Percentiles rank a stretch among this genome's conserved stretches.
Conservation (phyloP, 78 protist species). For the Protostelium mycophagum region DNA sequence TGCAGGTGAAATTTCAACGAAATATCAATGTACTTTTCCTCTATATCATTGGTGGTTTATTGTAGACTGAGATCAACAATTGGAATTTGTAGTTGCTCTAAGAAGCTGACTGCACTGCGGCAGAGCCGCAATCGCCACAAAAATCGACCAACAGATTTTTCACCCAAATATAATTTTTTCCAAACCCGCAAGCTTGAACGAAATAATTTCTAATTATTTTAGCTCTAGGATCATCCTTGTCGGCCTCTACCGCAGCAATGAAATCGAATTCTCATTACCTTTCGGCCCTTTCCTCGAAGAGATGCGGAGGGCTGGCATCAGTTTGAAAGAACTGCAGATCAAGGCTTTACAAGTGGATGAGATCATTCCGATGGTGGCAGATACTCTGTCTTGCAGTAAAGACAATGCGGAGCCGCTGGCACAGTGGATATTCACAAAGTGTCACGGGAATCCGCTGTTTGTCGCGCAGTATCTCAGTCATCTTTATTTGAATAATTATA, state of each 20-base stretch:
- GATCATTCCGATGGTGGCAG: not conserved
- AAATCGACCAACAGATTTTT: too few relatives aligned
- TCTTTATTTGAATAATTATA: not conserved
- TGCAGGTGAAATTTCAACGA: not conserved
- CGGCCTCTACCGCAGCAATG: not conserved
- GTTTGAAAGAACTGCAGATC: not conserved
- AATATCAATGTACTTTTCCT: too few relatives aligned
- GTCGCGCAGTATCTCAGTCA: not conserved
- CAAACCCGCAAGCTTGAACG: too few relatives aligned
- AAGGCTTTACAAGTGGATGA: not conserved
- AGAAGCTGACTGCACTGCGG: too few relatives aligned
- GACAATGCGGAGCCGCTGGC: not conserved
- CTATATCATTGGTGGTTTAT: too few relatives aligned
- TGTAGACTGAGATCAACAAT: too few relatives aligned
- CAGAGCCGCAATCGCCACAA: too few relatives aligned
- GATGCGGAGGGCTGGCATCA: not conserved
- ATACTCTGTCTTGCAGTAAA: not conserved
- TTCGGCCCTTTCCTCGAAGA: not conserved
- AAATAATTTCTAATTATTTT: too few relatives aligned
- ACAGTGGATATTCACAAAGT: not conserved
- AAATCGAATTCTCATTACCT: not conserved
- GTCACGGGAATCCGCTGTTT: not conserved
- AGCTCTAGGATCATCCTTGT: not conserved
- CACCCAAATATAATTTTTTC: too few relatives aligned
- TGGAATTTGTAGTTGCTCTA: too few relatives aligned